These are phyloP conservation scores for Calocybe indica DNA, from an alignment of 768 basidiomycete species.

Conservation along the genomic window DNA sequence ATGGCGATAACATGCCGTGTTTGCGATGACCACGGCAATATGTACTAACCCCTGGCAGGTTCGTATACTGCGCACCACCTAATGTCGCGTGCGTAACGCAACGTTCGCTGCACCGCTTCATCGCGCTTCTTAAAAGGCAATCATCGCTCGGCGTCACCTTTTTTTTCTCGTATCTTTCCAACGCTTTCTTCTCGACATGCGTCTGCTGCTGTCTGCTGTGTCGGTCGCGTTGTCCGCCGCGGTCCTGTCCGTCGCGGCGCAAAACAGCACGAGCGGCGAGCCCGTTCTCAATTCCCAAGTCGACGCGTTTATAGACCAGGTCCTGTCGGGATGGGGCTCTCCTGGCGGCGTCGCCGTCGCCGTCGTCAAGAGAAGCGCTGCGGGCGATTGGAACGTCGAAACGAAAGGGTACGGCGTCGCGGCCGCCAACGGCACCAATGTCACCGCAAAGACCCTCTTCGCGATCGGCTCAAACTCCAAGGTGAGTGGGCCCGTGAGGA, in stretches of 20 bases:
- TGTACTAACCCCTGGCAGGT: too few species aligned
- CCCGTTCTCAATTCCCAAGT: not conserved
- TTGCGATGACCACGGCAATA: too few species aligned
- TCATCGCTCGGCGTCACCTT: too few species aligned
- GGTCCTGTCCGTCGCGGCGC: not conserved
- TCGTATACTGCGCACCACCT: too few species aligned
- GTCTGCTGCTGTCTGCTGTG: not conserved
- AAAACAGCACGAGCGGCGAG: not conserved
- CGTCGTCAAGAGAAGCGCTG: slow-evolving; percentile 1
- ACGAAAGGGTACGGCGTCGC: slow-evolving; percentile 6
- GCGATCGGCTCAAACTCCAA: slow-evolving; percentile 20
- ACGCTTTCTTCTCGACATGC: too few species aligned
- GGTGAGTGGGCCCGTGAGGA: slow-evolving; percentile 1
- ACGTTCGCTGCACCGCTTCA: too few species aligned
- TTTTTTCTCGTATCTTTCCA: too few species aligned
- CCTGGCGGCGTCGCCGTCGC: slow-evolving; percentile 7
- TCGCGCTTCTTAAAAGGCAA: too few species aligned
- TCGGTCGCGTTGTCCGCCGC: not conserved
- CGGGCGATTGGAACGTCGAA: slow-evolving; percentile 4
- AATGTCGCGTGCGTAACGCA: too few species aligned
- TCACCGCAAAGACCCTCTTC: slow-evolving; percentile 9
- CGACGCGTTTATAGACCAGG: slow-evolving; percentile 6
- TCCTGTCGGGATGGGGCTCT: slow-evolving; percentile 6
- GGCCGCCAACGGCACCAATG: slow-evolving; percentile 3
- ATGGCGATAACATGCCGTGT: too few species aligned